These are phyloP conservation scores for Exophiala bonariae DNA, from an alignment of 2,329 filamentous ascomycete genomes.

Conservation along the genomic window DNA sequence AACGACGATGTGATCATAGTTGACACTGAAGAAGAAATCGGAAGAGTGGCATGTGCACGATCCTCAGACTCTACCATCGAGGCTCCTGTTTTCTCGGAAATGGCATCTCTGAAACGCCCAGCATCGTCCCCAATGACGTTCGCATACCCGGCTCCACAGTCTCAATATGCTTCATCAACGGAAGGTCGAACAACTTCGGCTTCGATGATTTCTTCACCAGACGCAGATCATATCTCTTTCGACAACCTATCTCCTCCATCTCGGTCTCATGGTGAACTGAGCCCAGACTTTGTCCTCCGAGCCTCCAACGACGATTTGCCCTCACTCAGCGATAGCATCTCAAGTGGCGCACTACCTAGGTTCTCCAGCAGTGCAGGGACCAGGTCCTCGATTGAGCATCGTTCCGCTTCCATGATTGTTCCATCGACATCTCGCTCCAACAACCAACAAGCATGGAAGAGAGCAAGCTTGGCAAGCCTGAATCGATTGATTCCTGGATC, in stretches of 20 bases:
- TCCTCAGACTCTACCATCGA: constrained; percentile 30
- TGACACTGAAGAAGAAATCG: constrained; percentile 25
- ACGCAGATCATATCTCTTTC: constrained; percentile 40
- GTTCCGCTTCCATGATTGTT: constrained; percentile 45
- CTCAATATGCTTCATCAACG: constrained; percentile 38
- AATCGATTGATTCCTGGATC: constrained; percentile 46
- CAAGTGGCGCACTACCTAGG: constrained; percentile 44
- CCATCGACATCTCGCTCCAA: constrained; percentile 41
- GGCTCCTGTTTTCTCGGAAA: constrained; percentile 19
- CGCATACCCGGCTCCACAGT: constrained; percentile 38
- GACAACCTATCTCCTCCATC: constrained; percentile 42
- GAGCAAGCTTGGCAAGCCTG: constrained; percentile 50
- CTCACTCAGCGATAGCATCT: constrained; percentile 50
- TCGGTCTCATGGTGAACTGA: constrained; percentile 34
- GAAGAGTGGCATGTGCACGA: constrained; percentile 12
- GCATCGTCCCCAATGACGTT: constrained; percentile 44
- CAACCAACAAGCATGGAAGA: constrained; percentile 37
- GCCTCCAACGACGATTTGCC: constrained; percentile 51
- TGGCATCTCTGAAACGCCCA: constrained; percentile 38
- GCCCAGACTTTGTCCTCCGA: constrained; percentile 38
- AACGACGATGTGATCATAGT: constrained; percentile 26
- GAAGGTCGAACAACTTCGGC: constrained; percentile 38
- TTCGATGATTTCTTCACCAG: constrained; percentile 48
- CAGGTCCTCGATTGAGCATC: constrained; percentile 41
- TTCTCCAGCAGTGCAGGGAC: constrained; percentile 45